These are phyloP conservation scores for Albophoma yamanashiensis DNA, from an alignment of 2,329 filamentous ascomycete species.

Conservation along the genomic window DNA sequence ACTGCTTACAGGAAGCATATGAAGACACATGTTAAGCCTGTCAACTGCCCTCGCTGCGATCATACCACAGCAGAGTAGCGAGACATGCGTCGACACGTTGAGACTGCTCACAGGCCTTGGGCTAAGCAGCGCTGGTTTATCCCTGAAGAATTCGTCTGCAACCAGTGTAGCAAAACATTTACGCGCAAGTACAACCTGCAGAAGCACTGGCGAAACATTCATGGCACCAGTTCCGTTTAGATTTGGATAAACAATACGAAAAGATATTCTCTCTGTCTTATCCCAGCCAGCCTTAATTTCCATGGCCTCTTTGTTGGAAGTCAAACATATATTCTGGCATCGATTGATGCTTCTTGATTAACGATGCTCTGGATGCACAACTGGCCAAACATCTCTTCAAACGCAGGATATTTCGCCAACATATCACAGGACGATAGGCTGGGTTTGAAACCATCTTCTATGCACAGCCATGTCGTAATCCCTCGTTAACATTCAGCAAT, in stretches of 20 bases:
- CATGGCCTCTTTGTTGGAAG: neutral
- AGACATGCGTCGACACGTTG: neutral
- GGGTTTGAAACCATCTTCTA: too few relatives aligned
- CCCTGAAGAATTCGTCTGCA: neutral
- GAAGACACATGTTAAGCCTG: neutral
- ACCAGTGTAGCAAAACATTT: neutral
- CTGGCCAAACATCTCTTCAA: neutral
- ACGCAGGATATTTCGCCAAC: neutral
- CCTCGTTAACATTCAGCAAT: too few relatives aligned
- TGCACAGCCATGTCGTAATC: too few relatives aligned
- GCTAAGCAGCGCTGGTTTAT: neutral
- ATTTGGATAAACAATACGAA: neutral
- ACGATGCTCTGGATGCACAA: neutral
- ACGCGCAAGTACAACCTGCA: neutral
- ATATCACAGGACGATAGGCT: neutral
- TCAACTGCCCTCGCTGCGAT: neutral
- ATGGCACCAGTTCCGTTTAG: neutral
- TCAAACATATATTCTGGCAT: neutral
- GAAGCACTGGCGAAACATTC: neutral
- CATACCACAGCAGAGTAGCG: neutral
- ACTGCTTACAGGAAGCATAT: neutral
- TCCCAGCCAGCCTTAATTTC: neutral
- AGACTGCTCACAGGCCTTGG: neutral
- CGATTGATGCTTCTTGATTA: neutral
- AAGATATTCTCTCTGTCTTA: neutral